phyloP scores from a whole-genome alignment of 106 monocot species.

The Alisma plantagoaquatica region DNA sequence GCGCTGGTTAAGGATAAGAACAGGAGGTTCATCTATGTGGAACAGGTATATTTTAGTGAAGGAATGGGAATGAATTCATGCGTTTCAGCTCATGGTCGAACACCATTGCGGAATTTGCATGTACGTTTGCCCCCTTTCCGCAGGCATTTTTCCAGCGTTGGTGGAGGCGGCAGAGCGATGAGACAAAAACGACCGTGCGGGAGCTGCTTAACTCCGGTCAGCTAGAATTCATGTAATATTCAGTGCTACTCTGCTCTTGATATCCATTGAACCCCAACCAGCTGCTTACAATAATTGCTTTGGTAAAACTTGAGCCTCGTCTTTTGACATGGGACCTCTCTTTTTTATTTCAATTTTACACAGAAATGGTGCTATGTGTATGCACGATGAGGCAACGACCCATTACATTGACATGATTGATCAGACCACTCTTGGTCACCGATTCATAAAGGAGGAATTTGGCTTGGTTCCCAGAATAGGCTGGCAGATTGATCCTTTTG shows the following conservation, averaged over 20 bases:
- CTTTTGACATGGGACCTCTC: background rate
- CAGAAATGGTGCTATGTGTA: slow-evolving; percentile 98
- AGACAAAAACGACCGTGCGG: slow-evolving; percentile 54
- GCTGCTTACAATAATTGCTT: too few relatives aligned
- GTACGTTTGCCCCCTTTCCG: too few relatives aligned
- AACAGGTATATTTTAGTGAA: too few relatives aligned
- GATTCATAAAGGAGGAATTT: slow-evolving; percentile 80
- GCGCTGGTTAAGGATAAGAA: slow-evolving; percentile 63
- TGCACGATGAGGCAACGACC: slow-evolving; percentile 92
- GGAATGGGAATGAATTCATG: too few relatives aligned
- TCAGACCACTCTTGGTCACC: slow-evolving; percentile 91
- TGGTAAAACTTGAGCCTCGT: too few relatives aligned
- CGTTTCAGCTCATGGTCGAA: too few relatives aligned
- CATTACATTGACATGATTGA: slow-evolving; percentile 99
- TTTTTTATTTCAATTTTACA: slow-evolving; percentile 7
- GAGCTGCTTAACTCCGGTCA: slow-evolving; percentile 67
- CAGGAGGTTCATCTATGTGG: slow-evolving; percentile 68
- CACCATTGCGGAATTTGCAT: too few relatives aligned
- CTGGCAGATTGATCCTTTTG: slow-evolving; percentile 99
- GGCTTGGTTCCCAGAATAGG: slow-evolving; percentile 74
- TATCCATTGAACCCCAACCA: background rate
- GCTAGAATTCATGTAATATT: slow-evolving; percentile 78
- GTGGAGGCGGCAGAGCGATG: slow-evolving; percentile 88
- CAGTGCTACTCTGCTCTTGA: background rate
- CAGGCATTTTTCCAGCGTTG: slow-evolving; percentile 97